A percentile compares a stretch with the other conserved stretches of the same genome.
phyloP scores from a whole-genome alignment of 2,329 filamentous ascomycete species.

The Paecilomyces sp. region DNA sequence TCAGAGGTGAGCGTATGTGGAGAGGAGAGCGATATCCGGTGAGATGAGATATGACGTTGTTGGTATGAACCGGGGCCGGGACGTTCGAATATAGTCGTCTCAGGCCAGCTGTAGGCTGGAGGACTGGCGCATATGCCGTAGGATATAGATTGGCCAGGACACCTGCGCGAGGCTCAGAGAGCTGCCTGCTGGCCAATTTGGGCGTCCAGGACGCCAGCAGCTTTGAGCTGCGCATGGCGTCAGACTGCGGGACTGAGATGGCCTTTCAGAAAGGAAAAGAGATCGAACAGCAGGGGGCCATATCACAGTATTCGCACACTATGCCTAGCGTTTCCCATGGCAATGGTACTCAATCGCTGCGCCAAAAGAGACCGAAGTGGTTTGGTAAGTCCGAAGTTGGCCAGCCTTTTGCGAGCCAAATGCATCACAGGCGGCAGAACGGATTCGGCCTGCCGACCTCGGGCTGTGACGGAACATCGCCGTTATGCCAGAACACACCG shows the following conservation, averaged over 20 bases:
- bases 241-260: slow-evolving; percentile 10
- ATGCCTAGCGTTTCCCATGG: slow-evolving; percentile 11
- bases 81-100: slow-evolving; percentile 17
- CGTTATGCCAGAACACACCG: slow-evolving; percentile 21
- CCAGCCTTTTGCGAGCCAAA: not conserved
- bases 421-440: not conserved
- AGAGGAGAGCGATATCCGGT: slow-evolving; percentile 7
- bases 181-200: slow-evolving; percentile 19
- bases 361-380: not conserved
- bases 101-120: slow-evolving; percentile 5
- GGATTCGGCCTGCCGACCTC: not conserved
- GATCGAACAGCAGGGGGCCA: slow-evolving; percentile 20
- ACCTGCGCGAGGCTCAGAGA: slow-evolving; percentile 12
- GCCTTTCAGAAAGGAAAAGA: slow-evolving; percentile 17
- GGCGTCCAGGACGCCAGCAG: slow-evolving; percentile 28
- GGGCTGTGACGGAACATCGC: not conserved
- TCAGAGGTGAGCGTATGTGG: slow-evolving; percentile 6
- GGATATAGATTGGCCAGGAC: slow-evolving; percentile 13
- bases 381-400: not conserved
- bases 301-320: slow-evolving; percentile 17
- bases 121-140: slow-evolving; percentile 1
- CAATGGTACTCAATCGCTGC: slow-evolving; percentile 2
- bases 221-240: slow-evolving; percentile 36
- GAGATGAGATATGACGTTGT: slow-evolving; percentile 9
- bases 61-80: slow-evolving; percentile 14